Base-by-base conservation (phyloP, 306 rosid species). In the Cucurbita argyrosperma region DNA sequence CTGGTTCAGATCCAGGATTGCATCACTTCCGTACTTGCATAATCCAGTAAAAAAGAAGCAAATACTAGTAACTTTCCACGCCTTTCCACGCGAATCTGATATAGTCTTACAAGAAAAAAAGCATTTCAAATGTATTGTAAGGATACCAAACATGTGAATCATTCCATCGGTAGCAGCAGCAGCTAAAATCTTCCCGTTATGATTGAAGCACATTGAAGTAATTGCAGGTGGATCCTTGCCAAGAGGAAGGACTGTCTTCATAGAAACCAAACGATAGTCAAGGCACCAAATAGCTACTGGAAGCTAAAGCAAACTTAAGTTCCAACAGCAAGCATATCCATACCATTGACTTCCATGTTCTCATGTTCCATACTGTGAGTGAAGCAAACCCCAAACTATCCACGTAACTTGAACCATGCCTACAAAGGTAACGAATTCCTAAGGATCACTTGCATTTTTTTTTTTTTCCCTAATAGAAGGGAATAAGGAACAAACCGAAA, bases 141-240 rank as follows among this genome's bases (percentile, higher is more conserved):
- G 98, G 98, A 93, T 90, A 93, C 98, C 98, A 78, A 93, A 93
- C 92, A 93, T 89, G 85, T 93, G 97, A 84, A 93, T 93, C 98
- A 90, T 90, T 84, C 98, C 98, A 83, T 93, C 98, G 60, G 85
- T 76, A 15, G 98, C 98, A 71, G 96, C 79, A 46, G 98, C 98
- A 30, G 96, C 98, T 82, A 93, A 85, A 83, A 93, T 86, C 81
- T 93, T 93, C 76, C 98, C 98, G 57, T 93, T 93, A 85, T 93
- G 98, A 83, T 90, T 93, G 88, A 93, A 93, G 84, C 98, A 87
- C 42, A 93, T 74, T 63, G 98, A 93, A 45, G 96, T 93, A 70
- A 90, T 93, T 80, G 98, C 98, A 9, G 98, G 98, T 40, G 97
- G 98, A 79, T 90, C 97, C 85, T 89, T 89, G 79, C 98, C 98